Conservation (phyloP, 2,329 filamentous ascomycete genomes). For the Neurospora sp. region DNA sequence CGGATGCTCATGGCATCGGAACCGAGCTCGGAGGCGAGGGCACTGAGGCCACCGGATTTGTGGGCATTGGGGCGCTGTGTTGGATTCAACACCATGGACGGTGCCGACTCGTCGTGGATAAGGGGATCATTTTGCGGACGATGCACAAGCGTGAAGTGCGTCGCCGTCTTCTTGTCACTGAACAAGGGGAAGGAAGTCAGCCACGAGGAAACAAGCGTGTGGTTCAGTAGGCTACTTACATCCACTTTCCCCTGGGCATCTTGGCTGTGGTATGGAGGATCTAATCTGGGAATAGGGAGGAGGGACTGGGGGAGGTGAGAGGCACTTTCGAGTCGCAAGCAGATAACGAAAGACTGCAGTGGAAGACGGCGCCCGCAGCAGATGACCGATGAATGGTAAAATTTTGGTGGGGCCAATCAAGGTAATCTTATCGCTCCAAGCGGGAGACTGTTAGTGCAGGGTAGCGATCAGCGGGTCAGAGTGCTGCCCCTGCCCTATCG, state of each 20-base stretch:
- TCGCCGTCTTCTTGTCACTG: conserved; percentile 78
- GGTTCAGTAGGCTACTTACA: conserved; percentile 31
- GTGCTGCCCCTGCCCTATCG: conserved; percentile 8
- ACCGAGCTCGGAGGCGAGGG: conserved; percentile 69
- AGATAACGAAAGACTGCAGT: not conserved
- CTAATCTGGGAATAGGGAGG: not conserved
- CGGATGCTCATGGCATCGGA: conserved; percentile 55
- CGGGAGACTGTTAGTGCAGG: not conserved
- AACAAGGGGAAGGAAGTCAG: conserved; percentile 3
- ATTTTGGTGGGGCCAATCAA: conserved; percentile 18
- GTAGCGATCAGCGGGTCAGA: not conserved
- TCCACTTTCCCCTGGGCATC: conserved; percentile 71
- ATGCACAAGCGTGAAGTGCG: conserved; percentile 89
- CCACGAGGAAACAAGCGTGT: conserved; percentile 7
- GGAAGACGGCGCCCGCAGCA: not conserved
- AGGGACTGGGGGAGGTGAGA: not conserved
- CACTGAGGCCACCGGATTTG: conserved; percentile 57
- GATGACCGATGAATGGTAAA: conserved; percentile 7
- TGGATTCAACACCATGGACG: conserved; percentile 82
- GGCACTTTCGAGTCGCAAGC: not conserved
- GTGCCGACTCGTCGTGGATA: conserved; percentile 83
- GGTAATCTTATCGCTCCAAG: conserved; percentile 16
- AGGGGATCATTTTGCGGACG: conserved; percentile 94
- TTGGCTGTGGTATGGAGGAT: conserved; percentile 26
- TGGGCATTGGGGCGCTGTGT: conserved; percentile 35